These are phyloP conservation scores for Malus orientalis DNA, from an alignment of 306 rosid species.

Conservation along the genomic window DNA sequence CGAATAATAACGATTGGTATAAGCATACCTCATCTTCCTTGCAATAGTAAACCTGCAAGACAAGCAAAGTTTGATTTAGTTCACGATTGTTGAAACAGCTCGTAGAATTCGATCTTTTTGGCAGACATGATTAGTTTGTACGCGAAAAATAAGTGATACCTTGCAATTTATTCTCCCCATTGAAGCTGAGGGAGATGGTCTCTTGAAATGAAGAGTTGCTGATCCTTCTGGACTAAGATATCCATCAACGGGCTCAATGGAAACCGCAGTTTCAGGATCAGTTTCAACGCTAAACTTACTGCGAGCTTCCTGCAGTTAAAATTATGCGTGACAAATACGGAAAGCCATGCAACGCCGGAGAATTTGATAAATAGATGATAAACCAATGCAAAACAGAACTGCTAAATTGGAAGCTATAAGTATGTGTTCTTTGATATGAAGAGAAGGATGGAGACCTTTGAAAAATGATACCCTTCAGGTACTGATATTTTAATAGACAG, in stretches of 20 bases:
- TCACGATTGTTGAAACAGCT: not conserved
- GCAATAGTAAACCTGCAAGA: conserved; percentile 78
- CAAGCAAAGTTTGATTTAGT: conserved; percentile 4
- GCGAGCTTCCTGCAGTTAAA: conserved; percentile 75
- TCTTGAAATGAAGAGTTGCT: conserved; percentile 64
- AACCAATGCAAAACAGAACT: not conserved
- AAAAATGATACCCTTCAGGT: conserved; percentile 81
- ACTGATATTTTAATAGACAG: conserved; percentile 54
- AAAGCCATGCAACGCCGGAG: not conserved
- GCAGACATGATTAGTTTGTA: not conserved
- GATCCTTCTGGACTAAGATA: conserved; percentile 73
- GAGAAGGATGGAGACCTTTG: conserved; percentile 49
- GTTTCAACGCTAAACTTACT: conserved; percentile 69
- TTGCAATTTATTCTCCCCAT: conserved; percentile 77
- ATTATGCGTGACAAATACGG: conserved; percentile 5
- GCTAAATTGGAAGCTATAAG: not conserved
- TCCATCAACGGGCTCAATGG: conserved; percentile 74
- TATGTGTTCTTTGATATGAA: not conserved
- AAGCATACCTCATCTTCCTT: conserved; percentile 93
- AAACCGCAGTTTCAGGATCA: conserved; percentile 70
- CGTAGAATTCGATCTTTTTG: not conserved
- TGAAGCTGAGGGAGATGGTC: conserved; percentile 53
- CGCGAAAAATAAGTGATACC: conserved; percentile 40
- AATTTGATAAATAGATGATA: not conserved
- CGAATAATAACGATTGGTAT: conserved; percentile 64